Evolutionary conservation across 805 yeast species (phyloP).

Genomic region (Ogataea zsoltii): DNA sequence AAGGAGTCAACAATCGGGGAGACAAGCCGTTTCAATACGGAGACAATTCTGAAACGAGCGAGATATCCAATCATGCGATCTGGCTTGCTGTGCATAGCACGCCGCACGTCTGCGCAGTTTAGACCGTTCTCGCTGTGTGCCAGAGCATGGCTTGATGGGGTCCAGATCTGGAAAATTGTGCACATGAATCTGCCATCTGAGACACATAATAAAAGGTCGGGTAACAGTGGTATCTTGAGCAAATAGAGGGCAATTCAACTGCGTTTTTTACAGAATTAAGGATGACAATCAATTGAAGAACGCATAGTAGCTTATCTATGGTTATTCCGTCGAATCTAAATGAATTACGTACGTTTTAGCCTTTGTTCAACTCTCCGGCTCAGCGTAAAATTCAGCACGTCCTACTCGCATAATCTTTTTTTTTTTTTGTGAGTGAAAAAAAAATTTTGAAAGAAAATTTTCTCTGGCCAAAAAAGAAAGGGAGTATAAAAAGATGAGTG

Average conservation of each 20-base stretch:
- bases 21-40: too few species aligned
- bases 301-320: too few species aligned
- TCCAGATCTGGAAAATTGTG: conserved; percentile 2
- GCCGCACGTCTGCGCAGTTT: neutral
- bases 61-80: too few species aligned
- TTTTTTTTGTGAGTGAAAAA: conserved; percentile 6
- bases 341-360: too few species aligned
- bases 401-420: conserved; percentile 9
- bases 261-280: too few species aligned
- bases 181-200: conserved; percentile 4
- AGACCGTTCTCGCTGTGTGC: neutral
- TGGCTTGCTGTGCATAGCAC: too few species aligned
- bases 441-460: conserved; percentile 7
- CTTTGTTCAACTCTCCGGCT: neutral
- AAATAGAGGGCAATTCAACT: too few species aligned
- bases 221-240: neutral
- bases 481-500: conserved; percentile 18
- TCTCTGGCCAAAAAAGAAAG: conserved; percentile 3
- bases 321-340: too few species aligned
- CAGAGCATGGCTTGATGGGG: neutral
- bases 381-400: conserved; percentile 18
- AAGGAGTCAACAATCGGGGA: neutral
- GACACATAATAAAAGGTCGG: neutral
- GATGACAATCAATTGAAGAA: too few species aligned
- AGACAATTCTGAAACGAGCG: too few species aligned